Conservation (phyloP, 192 early-diverging fungal genomes). For the Funneliformis geosporum region DNA sequence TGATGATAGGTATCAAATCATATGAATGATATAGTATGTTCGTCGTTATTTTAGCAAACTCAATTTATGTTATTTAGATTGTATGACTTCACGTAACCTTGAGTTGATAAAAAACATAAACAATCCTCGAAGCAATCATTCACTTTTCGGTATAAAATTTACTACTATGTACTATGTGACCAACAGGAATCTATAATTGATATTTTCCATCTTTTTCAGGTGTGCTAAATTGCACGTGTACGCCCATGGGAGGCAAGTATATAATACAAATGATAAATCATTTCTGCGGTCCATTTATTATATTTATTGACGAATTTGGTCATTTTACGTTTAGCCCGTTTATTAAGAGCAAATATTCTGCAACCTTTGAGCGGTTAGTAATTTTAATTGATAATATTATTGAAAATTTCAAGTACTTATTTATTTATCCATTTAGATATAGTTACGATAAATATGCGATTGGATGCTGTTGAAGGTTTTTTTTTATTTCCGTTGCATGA, state of each 20-base stretch:
- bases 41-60: background rate
- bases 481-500: too few relatives aligned
- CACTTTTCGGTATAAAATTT: constrained; percentile 57
- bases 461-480: constrained; percentile 62
- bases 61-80: constrained; percentile 43
- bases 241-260: constrained; percentile 61
- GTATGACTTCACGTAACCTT: constrained; percentile 58
- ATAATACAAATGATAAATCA: background rate
- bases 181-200: background rate
- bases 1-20: constrained; percentile 39
- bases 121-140: constrained; percentile 49
- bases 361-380: constrained; percentile 62
- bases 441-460: constrained; percentile 52
- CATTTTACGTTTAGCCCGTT: constrained; percentile 55
- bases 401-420: too few relatives aligned
- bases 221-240: constrained; percentile 59
- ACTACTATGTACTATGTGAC: background rate
- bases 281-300: constrained; percentile 29
- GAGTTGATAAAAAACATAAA: constrained; percentile 59
- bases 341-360: constrained; percentile 76
- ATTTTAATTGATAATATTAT: background rate
- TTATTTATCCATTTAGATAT: constrained; percentile 35
- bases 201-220: constrained; percentile 11
- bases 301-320: constrained; percentile 36
- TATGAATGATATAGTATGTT: background rate